Evolutionary conservation across 2,329 filamentous ascomycete species (phyloP), one percentile per base, ranked within the genome.

Genomic region (Aspergillus chevalieri): DNA sequence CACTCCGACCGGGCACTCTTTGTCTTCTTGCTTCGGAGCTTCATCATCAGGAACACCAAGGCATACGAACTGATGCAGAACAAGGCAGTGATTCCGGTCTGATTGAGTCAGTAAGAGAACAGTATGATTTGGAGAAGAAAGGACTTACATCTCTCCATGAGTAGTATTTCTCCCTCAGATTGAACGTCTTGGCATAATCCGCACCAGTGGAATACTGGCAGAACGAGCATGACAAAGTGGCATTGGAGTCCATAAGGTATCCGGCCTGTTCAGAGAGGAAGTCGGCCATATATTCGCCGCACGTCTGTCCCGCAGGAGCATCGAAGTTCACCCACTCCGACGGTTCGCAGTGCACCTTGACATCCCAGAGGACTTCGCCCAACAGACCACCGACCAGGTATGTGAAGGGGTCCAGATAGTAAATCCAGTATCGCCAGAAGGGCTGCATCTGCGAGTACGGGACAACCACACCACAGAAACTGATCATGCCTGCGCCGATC

Each of bases 21-120:
- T 14, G 69, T 74, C 53, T 68, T 71, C 63, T 76, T 77, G 34
- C 70, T 76, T 50, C 74, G 61, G 42, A 76, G 54, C 60, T 75
- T 77, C 74, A 76, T 77, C 66, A 76, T 70, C 21, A 73, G 39
- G 55, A 72, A 76, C 1, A 77, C 74, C 47, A 73, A 49, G 4
- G 58, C 66, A 51, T 77, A 77, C 2, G 67, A 69, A 2, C 62
- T 64, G 44, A 73, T 57, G 43, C 67, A 73, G 54, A 75, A 76
- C 2, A 75, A 53, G 3, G 69, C 72, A 7, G 71, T 72, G 39
- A 76, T 75, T 1, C 65, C 67, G 15, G 63, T 67, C 65, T 68
- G 48, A 8, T 34, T 4, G 30, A 46, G 33, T 38, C 36, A 41
- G 51, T 54, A 3, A 49, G 44, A 44, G 50, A 44, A 14, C 48